Percentiles rank a stretch among this genome's conserved stretches.
phyloP scores from a whole-genome alignment of 169 alveolate species.

The Toxoplasma gondii region DNA sequence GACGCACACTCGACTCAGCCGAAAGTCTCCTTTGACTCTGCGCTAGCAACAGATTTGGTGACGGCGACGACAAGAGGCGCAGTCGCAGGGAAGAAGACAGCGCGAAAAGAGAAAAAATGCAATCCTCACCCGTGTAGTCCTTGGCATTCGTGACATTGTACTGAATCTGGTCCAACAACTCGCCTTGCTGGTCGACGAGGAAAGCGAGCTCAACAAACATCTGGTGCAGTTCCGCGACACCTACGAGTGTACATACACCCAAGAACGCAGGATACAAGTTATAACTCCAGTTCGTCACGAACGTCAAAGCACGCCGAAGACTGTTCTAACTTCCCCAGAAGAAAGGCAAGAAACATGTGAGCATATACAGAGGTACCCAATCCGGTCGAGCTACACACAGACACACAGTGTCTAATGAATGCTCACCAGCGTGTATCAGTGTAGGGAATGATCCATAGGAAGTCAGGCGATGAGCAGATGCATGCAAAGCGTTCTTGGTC shows the following conservation, averaged over 20 bases:
- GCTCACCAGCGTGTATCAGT: not conserved
- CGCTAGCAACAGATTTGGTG: too few species aligned
- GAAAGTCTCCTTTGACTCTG: too few species aligned
- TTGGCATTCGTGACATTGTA: slow-evolving; percentile 72
- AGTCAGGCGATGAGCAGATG: too few species aligned
- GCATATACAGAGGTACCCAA: not conserved
- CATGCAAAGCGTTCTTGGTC: too few species aligned
- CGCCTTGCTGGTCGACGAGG: slow-evolving; percentile 81
- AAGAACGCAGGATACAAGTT: not conserved
- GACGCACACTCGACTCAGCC: too few species aligned
- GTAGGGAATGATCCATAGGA: too few species aligned
- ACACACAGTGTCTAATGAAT: not conserved
- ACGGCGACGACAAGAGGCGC: too few species aligned
- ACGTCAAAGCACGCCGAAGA: not conserved
- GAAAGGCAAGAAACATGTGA: too few species aligned
- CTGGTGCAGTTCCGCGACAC: slow-evolving; percentile 81
- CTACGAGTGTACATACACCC: slow-evolving; percentile 1
- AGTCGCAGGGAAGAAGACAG: too few species aligned
- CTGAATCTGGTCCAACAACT: slow-evolving; percentile 79
- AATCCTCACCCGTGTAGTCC: slow-evolving; percentile 73
- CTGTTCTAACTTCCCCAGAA: too few species aligned
- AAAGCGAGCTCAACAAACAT: slow-evolving; percentile 80
- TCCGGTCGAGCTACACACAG: not conserved
- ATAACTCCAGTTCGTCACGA: not conserved
- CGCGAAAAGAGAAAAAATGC: too few species aligned